Conservation (phyloP, 1,284 basidiomycete species). For the Cutaneotrichosporon daszewskae region DNA sequence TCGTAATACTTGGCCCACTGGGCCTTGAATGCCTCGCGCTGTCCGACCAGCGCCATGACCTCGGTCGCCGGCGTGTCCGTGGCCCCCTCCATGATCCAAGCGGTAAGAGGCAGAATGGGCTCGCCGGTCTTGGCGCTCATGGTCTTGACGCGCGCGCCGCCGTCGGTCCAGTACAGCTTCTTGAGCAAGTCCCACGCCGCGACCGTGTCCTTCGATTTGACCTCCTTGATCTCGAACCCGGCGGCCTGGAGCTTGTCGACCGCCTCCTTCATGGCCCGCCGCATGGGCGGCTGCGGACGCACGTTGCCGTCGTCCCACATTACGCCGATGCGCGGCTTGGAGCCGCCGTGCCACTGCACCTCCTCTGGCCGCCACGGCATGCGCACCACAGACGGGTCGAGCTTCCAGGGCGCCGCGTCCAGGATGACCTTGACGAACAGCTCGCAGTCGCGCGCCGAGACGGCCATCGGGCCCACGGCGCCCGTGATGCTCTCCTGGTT, state of each 20-base stretch:
- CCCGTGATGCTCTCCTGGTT: conserved; percentile 33
- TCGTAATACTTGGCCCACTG: conserved; percentile 24
- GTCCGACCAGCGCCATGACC: conserved; percentile 27
- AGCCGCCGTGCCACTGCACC: conserved; percentile 14
- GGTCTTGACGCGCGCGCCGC: conserved; percentile 25
- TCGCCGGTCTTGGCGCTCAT: conserved; percentile 21
- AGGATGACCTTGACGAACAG: conserved; percentile 36
- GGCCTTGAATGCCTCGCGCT: conserved; percentile 27
- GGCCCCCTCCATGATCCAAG: conserved; percentile 22
- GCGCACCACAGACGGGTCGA: conserved; percentile 31
- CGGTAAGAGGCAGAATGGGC: conserved; percentile 29
- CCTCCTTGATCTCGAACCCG: conserved; percentile 28
- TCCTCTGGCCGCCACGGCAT: conserved; percentile 33
- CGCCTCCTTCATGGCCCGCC: conserved; percentile 32
- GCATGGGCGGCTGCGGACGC: conserved; percentile 39
- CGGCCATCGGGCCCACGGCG: conserved; percentile 37
- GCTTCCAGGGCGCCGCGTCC: conserved; percentile 36
- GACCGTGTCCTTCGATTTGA: conserved; percentile 17
- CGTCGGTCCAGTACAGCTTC: conserved; percentile 37
- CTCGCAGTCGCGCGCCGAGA: conserved; percentile 34
- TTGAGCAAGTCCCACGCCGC: conserved; percentile 28
- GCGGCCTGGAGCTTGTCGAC: conserved; percentile 23
- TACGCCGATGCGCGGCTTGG: conserved; percentile 32
- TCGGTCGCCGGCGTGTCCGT: conserved; percentile 20
- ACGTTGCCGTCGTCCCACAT: conserved; percentile 43